phyloP scores from a whole-genome alignment of 805 yeast species.

The Hanseniaspora occidentalis region DNA sequence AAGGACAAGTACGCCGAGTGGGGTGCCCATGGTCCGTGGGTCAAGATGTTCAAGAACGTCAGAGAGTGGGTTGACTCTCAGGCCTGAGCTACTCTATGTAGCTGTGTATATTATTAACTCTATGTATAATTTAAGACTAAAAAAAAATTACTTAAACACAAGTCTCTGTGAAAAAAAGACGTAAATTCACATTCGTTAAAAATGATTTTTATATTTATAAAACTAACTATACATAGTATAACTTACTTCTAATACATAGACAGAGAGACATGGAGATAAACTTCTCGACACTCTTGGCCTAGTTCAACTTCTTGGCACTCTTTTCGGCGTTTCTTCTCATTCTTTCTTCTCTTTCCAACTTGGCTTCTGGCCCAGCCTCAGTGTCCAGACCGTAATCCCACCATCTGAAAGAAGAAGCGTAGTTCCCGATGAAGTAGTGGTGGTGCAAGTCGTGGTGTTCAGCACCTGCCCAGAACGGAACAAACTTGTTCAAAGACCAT shows the following conservation, averaged over 20 bases:
- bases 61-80: conserved; percentile 73
- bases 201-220: conserved; percentile 1
- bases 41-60: conserved; percentile 81
- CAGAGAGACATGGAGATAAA: background rate
- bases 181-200: background rate
- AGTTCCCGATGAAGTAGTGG: conserved; percentile 89
- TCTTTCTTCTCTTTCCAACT: conserved; percentile 55
- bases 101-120: background rate
- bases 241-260: background rate
- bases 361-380: conserved; percentile 80
- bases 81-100: conserved; percentile 1
- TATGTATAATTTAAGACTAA: too few relatives aligned
- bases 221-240: background rate
- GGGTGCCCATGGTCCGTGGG: conserved; percentile 92
- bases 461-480: conserved; percentile 98
- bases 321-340: conserved; percentile 45
- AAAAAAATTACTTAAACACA: too few relatives aligned
- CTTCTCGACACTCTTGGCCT: background rate
- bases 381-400: conserved; percentile 85
- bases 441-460: conserved; percentile 98
- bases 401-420: conserved; percentile 91
- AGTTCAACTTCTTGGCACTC: conserved; percentile 22
- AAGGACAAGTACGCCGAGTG: conserved; percentile 43
- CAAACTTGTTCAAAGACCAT: conserved; percentile 81
- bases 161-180: too few relatives aligned